Base-by-base conservation (phyloP, 305 asterid genomes). In the Salvia sclarea region DNA sequence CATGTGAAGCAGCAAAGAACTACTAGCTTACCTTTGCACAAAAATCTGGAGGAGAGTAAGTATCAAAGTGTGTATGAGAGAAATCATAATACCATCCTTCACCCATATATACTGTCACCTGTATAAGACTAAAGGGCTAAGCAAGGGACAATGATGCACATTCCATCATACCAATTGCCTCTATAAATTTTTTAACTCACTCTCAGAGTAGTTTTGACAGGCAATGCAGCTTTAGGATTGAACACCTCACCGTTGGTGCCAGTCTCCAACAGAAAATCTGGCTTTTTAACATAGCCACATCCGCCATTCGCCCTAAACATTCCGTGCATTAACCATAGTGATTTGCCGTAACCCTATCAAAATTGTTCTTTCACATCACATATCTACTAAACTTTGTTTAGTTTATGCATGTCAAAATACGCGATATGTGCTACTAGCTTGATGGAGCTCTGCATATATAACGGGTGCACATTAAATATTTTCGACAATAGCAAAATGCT, bases 241-340 rank as follows among this genome's bases (percentile, higher is more conserved):
- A 91, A 86, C 68, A 88, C 76, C 45, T 85, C 86, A 5, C 80
- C 76, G 43, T 75, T 25, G 20, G 81, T 56, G 75, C 73, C 80
- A 52, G 82, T 72, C 63, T 75, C 72, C 81, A 88, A 75, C 68
- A 91, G 73, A 73, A 88, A 56, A 8, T 81, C 89, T 3, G 98
- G 98, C 70, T 91, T 91, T 50, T 81, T 91, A 63, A 91, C 89
- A 74, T 87, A 91, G 61, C 96, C 96, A 70, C 97, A 86, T 57
- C 90, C 91, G 35, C 97, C 95, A 57, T 90, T 88, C 24, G 87
- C 89, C 80, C 76, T 83, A 79, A 89, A 91, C 97, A 91, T 89
- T 60, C 97, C 97, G 12, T 87, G 96, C 97, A 89, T 91, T 74
- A 91, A 24, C 97, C 97, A 89, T 69, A 91, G 97, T 43, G 92